These are phyloP conservation scores for Urostyla sp. DNA, from an alignment of 73 alveolate species.

Conservation along the genomic window DNA sequence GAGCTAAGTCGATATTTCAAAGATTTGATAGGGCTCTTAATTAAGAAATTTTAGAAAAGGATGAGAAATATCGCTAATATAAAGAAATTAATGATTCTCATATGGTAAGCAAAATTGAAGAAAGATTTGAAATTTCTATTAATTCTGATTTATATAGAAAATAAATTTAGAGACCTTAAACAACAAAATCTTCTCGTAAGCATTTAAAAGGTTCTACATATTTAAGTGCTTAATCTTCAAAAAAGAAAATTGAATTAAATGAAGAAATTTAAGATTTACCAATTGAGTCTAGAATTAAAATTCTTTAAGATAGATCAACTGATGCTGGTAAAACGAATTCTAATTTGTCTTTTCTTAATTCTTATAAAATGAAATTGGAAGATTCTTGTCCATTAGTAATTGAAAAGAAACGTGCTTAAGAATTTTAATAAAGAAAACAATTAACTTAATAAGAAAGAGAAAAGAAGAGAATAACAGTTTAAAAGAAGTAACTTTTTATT, in stretches of 20 bases:
- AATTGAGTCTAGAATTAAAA: no score
- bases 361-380: slow-evolving; percentile 41
- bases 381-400: slow-evolving; percentile 47
- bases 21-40: slow-evolving; percentile 29
- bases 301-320: no score
- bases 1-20: not conserved
- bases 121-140: not conserved
- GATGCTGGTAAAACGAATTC: no score
- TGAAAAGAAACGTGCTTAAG: not conserved
- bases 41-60: slow-evolving; percentile 11
- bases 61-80: not conserved
- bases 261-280: no score
- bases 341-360: not conserved
- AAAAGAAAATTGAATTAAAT: no score
- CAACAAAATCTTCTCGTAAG: no score
- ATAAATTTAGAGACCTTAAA: no score
- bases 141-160: no score
- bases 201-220: no score
- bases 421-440: not conserved
- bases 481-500: slow-evolving; percentile 31
- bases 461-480: not conserved
- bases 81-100: not conserved
- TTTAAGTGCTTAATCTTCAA: no score
- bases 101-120: not conserved
- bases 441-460: slow-evolving; percentile 24